phyloP scores from a whole-genome alignment of 306 rosid species.

The Prunus salicina region DNA sequence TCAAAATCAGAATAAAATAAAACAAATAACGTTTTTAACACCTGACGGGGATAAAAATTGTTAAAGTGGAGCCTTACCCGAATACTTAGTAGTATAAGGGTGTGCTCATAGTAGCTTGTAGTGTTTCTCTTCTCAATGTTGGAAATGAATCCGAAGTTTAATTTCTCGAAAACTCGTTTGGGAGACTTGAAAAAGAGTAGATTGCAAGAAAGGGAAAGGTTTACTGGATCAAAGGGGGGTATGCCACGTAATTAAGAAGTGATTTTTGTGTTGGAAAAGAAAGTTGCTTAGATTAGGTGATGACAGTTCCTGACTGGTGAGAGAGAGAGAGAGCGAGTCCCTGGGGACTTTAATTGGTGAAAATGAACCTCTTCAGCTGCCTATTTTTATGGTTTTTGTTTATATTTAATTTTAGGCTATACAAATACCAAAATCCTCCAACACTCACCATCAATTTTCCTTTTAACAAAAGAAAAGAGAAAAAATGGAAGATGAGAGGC shows the following conservation, averaged over 20 bases:
- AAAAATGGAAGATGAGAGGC: constrained; percentile 44
- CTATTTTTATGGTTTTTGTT: constrained; percentile 37
- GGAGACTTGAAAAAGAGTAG: background rate
- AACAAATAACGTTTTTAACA: too few relatives aligned
- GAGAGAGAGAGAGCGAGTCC: constrained; percentile 50
- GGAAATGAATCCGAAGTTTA: too few relatives aligned
- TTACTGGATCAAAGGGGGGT: background rate
- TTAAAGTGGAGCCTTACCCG: too few relatives aligned
- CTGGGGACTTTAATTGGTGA: constrained; percentile 25
- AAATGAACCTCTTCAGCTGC: constrained; percentile 34
- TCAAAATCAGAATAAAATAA: too few relatives aligned
- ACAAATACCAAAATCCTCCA: constrained; percentile 21
- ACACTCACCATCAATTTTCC: background rate
- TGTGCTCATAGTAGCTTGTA: too few relatives aligned
- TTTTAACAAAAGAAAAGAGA: background rate
- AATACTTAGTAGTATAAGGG: too few relatives aligned
- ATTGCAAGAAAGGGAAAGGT: background rate
- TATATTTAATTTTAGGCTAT: constrained; percentile 23
- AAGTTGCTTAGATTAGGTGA: constrained; percentile 29
- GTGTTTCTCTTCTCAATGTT: too few relatives aligned
- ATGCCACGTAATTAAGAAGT: background rate
- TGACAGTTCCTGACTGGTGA: constrained; percentile 7
- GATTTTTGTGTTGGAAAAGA: background rate
- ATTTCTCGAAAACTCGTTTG: too few relatives aligned
- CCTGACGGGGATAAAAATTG: too few relatives aligned